phyloP scores from a whole-genome alignment of 2,329 filamentous ascomycete species.

The Arthrinium puccinioides region DNA sequence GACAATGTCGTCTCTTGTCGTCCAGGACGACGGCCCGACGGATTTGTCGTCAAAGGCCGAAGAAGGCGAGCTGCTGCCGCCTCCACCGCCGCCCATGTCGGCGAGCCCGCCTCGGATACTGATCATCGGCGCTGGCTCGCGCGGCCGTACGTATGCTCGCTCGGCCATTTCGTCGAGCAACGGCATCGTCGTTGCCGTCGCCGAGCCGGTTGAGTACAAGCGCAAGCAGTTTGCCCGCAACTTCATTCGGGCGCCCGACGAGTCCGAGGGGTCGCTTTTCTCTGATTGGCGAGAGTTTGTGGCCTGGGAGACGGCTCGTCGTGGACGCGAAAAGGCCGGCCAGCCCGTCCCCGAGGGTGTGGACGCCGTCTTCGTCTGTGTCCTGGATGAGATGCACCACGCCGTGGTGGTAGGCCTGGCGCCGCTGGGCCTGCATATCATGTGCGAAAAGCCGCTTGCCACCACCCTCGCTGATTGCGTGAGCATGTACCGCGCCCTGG shows the following conservation, averaged over 20 bases:
- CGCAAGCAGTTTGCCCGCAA: constrained; percentile 60
- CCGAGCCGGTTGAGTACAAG: constrained; percentile 75
- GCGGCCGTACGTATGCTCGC: constrained; percentile 67
- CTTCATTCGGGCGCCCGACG: constrained; percentile 47
- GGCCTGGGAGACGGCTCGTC: constrained; percentile 59
- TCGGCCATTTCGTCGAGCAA: constrained; percentile 58
- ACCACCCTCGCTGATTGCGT: constrained; percentile 74
- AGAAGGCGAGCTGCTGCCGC: constrained; percentile 21
- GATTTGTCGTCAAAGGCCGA: constrained; percentile 12
- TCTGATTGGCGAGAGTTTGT: constrained; percentile 68
- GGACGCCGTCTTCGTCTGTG: constrained; percentile 57
- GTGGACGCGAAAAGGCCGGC: constrained; percentile 43
- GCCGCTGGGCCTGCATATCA: constrained; percentile 66
- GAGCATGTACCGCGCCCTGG: constrained; percentile 57
- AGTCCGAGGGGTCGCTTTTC: constrained; percentile 60
- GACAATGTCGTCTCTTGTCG: constrained; percentile 20
- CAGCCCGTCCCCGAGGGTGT: constrained; percentile 45
- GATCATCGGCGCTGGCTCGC: constrained; percentile 75
- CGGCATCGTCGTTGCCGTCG: constrained; percentile 68
- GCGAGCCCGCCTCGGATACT: constrained; percentile 57
- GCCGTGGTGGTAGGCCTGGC: constrained; percentile 72
- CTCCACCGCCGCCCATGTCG: constrained; percentile 36
- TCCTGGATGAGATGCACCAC: constrained; percentile 82
- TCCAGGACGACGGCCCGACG: constrained; percentile 18
- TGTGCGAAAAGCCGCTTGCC: constrained; percentile 92